A percentile compares a stretch with the other conserved stretches of the same genome.
Evolutionary conservation across 306 rosid genomes (phyloP).

Genomic region (Prunus davidiana): DNA sequence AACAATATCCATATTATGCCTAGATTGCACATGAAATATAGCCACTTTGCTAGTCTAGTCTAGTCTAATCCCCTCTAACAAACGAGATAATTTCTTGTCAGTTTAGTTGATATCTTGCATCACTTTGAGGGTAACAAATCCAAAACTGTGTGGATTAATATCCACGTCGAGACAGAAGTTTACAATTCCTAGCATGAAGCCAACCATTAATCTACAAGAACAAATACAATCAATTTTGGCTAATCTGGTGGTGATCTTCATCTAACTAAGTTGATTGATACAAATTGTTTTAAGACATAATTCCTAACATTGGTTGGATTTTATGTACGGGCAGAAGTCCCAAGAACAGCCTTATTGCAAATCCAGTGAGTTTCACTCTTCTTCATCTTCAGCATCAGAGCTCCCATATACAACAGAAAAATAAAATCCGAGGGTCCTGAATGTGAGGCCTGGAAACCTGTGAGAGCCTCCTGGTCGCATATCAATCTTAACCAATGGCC

Average conservation of each 20-base stretch:
- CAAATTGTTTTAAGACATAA: neutral
- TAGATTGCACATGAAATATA: too few species aligned
- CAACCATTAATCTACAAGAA: conserved; percentile 4
- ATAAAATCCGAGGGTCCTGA: conserved; percentile 57
- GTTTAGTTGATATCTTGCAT: too few species aligned
- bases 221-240: conserved; percentile 2
- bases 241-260: conserved; percentile 6
- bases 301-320: conserved; percentile 15
- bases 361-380: conserved; percentile 32
- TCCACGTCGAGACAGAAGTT: too few species aligned
- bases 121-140: too few species aligned
- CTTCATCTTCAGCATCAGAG: conserved; percentile 40
- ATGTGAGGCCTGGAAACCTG: conserved; percentile 93
- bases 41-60: too few species aligned
- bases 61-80: too few species aligned
- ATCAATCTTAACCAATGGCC: conserved; percentile 88
- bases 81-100: too few species aligned
- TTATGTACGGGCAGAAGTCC: conserved; percentile 23
- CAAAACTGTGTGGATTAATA: too few species aligned
- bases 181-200: too few species aligned
- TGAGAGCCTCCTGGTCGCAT: conserved; percentile 60
- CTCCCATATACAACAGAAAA: conserved; percentile 74
- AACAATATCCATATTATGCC: too few species aligned
- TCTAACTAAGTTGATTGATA: conserved; percentile 14
- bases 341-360: conserved; percentile 22